Percentiles rank a stretch among this genome's conserved stretches.
Conservation (phyloP, 139 green algal genomes). For the Chlorella vulgaris region DNA sequence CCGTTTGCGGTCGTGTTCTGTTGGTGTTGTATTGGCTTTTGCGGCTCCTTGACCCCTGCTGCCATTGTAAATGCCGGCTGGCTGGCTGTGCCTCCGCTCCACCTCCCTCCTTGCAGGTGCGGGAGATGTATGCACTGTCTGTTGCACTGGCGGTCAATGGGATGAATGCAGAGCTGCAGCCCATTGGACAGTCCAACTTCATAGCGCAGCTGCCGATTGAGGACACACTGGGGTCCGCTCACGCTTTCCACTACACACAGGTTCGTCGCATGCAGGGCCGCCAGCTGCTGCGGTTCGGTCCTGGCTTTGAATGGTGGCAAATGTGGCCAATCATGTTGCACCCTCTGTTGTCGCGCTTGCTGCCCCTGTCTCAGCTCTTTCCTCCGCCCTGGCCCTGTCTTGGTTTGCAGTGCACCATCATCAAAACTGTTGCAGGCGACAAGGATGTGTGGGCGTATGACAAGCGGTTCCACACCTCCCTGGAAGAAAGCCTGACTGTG, state of each 20-base stretch:
- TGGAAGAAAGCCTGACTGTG: conserved; percentile 59
- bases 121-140: conserved; percentile 92
- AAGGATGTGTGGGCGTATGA: conserved; percentile 85
- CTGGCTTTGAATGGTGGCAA: background rate
- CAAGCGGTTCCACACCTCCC: conserved; percentile 68
- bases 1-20: too few species aligned
- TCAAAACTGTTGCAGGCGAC: conserved; percentile 44
- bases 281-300: background rate
- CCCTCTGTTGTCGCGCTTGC: background rate
- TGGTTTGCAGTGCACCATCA: conserved; percentile 43
- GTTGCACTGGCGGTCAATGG: conserved; percentile 47
- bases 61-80: too few species aligned
- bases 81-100: too few species aligned
- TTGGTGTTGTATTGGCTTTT: too few species aligned
- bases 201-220: conserved; percentile 84
- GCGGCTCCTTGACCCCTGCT: too few species aligned
- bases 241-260: conserved; percentile 91
- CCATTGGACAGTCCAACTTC: conserved; percentile 30
- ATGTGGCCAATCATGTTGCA: background rate
- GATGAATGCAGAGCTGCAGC: conserved; percentile 49
- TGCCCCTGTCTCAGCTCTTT: background rate
- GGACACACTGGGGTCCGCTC: conserved; percentile 61
- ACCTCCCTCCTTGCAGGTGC: too few species aligned
- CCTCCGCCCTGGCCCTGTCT: background rate
- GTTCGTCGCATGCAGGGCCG: background rate